phyloP scores from a whole-genome alignment of 179 eudicot species.

The Silene noctiflora region DNA sequence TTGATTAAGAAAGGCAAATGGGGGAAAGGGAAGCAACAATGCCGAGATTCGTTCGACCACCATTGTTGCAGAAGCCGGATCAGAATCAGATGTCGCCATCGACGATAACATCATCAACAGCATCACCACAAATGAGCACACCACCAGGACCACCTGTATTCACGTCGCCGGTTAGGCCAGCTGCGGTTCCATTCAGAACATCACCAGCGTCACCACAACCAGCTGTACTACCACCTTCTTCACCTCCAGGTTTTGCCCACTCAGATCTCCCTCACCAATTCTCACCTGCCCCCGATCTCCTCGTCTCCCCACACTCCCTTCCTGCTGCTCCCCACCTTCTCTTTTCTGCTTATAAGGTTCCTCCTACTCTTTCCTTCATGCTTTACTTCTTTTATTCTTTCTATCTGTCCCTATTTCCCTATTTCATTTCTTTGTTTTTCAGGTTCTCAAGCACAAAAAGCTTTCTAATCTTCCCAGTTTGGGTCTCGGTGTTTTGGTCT shows the following conservation, averaged over 20 bases:
- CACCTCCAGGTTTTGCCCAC: slow-evolving; percentile 53
- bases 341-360: slow-evolving; percentile 83
- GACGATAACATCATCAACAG: slow-evolving; percentile 36
- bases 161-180: slow-evolving; percentile 77
- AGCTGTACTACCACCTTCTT: slow-evolving; percentile 50
- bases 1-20: background rate
- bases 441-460: slow-evolving; percentile 85
- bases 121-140: slow-evolving; percentile 72
- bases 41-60: slow-evolving; percentile 8
- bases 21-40: background rate
- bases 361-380: too few species aligned
- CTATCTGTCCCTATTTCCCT: background rate
- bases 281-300: slow-evolving; percentile 30
- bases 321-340: slow-evolving; percentile 47
- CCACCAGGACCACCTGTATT: slow-evolving; percentile 95
- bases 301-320: slow-evolving; percentile 27
- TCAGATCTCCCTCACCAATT: slow-evolving; percentile 36
- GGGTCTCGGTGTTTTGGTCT: slow-evolving; percentile 83
- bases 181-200: slow-evolving; percentile 88
- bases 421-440: background rate
- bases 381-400: background rate
- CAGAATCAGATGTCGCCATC: background rate
- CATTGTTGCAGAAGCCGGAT: slow-evolving; percentile 5
- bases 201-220: slow-evolving; percentile 81
- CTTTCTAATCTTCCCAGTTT: slow-evolving; percentile 68